A percentile compares a stretch with the other conserved stretches of the same genome.
Evolutionary conservation across 2,329 filamentous ascomycete genomes (phyloP).

Genomic region (Phyllosticta citriasiana): DNA sequence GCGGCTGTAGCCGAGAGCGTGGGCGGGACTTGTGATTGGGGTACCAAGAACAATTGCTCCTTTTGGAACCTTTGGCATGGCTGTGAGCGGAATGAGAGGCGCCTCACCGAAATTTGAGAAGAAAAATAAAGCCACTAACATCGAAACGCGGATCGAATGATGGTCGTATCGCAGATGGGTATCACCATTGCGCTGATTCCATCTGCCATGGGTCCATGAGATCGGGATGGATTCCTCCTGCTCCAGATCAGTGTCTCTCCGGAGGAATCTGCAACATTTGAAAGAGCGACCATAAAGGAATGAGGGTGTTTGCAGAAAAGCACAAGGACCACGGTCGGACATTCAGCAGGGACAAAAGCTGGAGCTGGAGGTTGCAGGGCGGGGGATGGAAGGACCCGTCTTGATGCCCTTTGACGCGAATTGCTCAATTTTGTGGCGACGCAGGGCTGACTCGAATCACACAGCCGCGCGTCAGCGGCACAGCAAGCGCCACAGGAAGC

Average conservation of each 20-base stretch:
- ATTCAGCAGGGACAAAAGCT: neutral
- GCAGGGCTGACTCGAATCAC: no score
- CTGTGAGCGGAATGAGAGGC: neutral
- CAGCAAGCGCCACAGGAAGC: neutral
- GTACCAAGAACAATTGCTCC: neutral
- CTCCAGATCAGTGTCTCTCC: neutral
- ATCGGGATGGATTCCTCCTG: neutral
- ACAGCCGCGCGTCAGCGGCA: no score
- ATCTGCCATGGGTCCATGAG: neutral
- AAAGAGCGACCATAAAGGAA: neutral
- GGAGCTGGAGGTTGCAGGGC: neutral
- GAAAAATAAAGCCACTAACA: neutral
- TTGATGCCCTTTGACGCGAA: neutral
- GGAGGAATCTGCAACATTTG: no score
- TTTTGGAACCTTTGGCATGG: neutral
- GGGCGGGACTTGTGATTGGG: neutral
- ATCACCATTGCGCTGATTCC: neutral
- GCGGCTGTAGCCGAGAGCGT: neutral
- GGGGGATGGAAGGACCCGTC: neutral
- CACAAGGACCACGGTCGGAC: neutral
- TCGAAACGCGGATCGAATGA: neutral
- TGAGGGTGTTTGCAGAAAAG: neutral
- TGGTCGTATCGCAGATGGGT: neutral
- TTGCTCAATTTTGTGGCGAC: neutral
- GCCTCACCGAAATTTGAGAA: neutral